Evolutionary conservation across 2,329 filamentous ascomycete species (phyloP).

Genomic region (Pseudogymnoascus sp.): DNA sequence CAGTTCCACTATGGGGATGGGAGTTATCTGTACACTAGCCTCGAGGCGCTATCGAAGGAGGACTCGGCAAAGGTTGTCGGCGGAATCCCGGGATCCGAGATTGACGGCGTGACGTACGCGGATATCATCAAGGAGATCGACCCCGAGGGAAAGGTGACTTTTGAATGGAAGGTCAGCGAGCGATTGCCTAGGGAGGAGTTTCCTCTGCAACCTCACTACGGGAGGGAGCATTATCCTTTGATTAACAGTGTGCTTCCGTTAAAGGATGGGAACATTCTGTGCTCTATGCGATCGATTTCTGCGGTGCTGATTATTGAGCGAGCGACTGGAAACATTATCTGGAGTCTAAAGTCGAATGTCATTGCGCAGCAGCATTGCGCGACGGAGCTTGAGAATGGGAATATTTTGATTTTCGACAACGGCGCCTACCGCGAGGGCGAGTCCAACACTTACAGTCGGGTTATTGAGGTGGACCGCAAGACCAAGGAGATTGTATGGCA

Average conservation of each 20-base stretch:
- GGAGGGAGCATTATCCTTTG: slow-evolving; percentile 37
- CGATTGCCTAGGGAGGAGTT: slow-evolving; percentile 32
- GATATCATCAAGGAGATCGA: slow-evolving; percentile 38
- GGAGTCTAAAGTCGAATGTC: slow-evolving; percentile 33
- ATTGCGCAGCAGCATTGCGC: slow-evolving; percentile 39
- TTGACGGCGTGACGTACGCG: slow-evolving; percentile 32
- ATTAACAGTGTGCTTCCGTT: slow-evolving; percentile 37
- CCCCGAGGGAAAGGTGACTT: slow-evolving; percentile 31
- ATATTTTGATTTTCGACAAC: slow-evolving; percentile 40
- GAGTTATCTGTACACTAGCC: slow-evolving; percentile 34
- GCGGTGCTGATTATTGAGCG: slow-evolving; percentile 36
- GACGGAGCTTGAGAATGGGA: slow-evolving; percentile 33
- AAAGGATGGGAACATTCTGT: slow-evolving; percentile 35
- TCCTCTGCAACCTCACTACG: slow-evolving; percentile 33
- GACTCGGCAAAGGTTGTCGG: slow-evolving; percentile 32
- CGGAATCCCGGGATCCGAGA: slow-evolving; percentile 34
- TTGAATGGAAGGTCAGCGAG: slow-evolving; percentile 37
- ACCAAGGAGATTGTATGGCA: slow-evolving; percentile 37
- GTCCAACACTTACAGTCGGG: slow-evolving; percentile 35
- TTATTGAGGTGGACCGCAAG: slow-evolving; percentile 31
- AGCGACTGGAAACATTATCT: slow-evolving; percentile 34
- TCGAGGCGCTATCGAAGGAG: slow-evolving; percentile 32
- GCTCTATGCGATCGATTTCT: slow-evolving; percentile 35
- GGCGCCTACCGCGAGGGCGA: slow-evolving; percentile 35
- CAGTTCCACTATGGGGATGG: slow-evolving; percentile 38